Base-by-base conservation (phyloP, 345 rosid species). In the Corchorus olitorius region DNA sequence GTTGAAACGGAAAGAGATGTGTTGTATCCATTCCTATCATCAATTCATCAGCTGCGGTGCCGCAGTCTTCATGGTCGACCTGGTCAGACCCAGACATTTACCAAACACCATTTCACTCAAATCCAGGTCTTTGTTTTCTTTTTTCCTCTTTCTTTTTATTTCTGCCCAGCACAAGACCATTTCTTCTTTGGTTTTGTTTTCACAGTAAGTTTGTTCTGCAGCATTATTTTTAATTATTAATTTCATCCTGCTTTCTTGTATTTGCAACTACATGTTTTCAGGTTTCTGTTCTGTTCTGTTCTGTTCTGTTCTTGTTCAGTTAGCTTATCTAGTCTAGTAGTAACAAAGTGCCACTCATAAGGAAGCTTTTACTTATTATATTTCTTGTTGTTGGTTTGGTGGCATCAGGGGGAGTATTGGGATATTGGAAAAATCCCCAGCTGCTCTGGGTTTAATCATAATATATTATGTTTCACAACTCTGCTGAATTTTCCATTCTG, bases 401-500 rank as follows among this genome's bases (percentile, higher is more conserved):
- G 71, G 55, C 53, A 19, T 46, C 71, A 12, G 55, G 37, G 16
- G 5, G 35, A 27, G 55, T 48, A 4, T 72, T 72, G 75, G 61
- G 46, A 56, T 41, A 15, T 41, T 16, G 1, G 20, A 72, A 72
- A 72, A 20, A 56, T 3, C 22, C 33, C 19, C 5, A 3, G 70
- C 6, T 54, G 33, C 20, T 49, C 48, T 49, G 60, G 11, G 49
- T 35, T 54, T 33, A 27, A 27, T 27, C 27, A 43, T 56, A 50
- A 58, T 39, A 79, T 59, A 72, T 39, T 39, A 6, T 83, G 85
- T 54, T 78, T 77, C 75, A 27, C 50, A 65, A 55, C 59, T 81
- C 66, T 75, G 75, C 54, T 46, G 76, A 59, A 14, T 54, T 69
- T 41, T 27, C 33, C 49, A 6, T 19, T 49, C 37, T 48, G 55